phyloP scores from a whole-genome alignment of 1,284 basidiomycete genomes.

The Ganoderma boninense region DNA sequence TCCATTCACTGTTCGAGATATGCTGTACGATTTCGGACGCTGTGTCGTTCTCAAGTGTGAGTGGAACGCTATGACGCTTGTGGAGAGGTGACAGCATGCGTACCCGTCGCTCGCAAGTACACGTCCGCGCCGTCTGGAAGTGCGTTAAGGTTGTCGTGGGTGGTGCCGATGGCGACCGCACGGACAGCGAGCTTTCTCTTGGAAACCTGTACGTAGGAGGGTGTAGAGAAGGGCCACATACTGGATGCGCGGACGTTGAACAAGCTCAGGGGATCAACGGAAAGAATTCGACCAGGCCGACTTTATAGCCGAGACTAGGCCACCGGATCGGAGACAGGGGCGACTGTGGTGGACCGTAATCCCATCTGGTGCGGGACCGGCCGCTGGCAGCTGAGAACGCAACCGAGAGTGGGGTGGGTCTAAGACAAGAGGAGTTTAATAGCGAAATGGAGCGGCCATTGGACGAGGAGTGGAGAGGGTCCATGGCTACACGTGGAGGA shows the following conservation, averaged over 20 bases:
- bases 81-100: background rate
- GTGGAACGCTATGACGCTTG: background rate
- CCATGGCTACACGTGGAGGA: constrained; percentile 3
- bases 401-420: background rate
- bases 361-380: background rate
- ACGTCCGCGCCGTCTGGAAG: constrained; percentile 15
- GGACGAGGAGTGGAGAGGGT: background rate
- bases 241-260: background rate
- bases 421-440: background rate
- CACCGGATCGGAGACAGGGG: background rate
- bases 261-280: constrained; percentile 3
- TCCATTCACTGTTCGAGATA: constrained; percentile 74
- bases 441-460: background rate
- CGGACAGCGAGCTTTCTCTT: constrained; percentile 47
- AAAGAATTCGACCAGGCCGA: background rate
- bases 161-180: constrained; percentile 38
- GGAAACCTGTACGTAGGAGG: constrained; percentile 42
- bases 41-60: background rate
- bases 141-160: background rate
- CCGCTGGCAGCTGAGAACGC: background rate
- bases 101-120: constrained; percentile 41
- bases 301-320: background rate
- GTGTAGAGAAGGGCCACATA: constrained; percentile 53
- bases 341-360: background rate
- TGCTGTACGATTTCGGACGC: constrained; percentile 61